Percentiles rank a stretch among this genome's conserved stretches.
phyloP scores from a whole-genome alignment of 106 monocot genomes.

The Ottelia alismoides region DNA sequence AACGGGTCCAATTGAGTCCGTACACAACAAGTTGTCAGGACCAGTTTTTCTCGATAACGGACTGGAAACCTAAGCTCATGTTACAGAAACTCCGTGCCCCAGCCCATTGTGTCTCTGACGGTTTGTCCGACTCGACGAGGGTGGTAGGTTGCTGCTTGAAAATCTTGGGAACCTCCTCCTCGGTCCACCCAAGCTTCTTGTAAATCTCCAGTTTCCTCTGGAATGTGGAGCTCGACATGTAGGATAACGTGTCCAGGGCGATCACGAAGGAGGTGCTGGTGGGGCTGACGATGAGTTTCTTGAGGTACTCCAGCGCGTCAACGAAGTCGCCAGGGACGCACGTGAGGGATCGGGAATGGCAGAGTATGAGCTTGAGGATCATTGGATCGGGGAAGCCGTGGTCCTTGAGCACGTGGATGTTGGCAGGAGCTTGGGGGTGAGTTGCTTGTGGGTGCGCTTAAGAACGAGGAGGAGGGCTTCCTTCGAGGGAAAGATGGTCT shows the following conservation, averaged over 20 bases:
- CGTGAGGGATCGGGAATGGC: neutral
- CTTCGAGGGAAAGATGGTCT: neutral
- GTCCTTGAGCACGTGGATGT: neutral
- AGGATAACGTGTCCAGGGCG: neutral
- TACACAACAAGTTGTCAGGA: too few species aligned
- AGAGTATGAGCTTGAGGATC: neutral
- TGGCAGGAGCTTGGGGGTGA: neutral
- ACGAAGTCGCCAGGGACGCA: neutral
- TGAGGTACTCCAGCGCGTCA: neutral
- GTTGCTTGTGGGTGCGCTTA: neutral
- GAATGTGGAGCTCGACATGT: neutral
- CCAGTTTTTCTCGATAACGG: too few species aligned
- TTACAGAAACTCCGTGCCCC: neutral
- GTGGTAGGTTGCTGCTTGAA: neutral
- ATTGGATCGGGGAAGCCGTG: neutral
- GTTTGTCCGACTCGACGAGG: neutral
- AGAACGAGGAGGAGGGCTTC: neutral
- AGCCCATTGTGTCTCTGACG: constrained; percentile 2
- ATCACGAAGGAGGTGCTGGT: neutral
- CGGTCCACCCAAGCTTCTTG: constrained; percentile 1
- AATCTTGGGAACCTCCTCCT: neutral
- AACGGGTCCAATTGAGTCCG: too few species aligned
- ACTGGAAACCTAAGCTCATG: too few species aligned
- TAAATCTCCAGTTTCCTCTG: neutral
- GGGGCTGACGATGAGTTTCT: neutral